These are phyloP conservation scores for Mortierella sp. DNA, from an alignment of 371 early-diverging fungal species.

Conservation along the genomic window DNA sequence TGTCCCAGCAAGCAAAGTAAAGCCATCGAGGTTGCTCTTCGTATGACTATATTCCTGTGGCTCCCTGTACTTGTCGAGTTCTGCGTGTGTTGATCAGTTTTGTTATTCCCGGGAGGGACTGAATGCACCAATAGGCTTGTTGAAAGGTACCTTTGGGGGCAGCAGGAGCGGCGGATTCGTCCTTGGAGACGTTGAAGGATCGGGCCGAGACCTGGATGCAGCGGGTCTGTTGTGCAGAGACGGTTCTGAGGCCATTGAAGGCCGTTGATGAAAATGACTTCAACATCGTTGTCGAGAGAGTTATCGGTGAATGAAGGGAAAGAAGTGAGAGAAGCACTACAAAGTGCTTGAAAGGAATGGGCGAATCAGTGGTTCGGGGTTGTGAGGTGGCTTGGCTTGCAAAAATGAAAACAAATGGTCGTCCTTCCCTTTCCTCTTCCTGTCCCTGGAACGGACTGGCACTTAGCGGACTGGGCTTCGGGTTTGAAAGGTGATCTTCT, in stretches of 20 bases:
- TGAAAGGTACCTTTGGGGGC: conserved; percentile 44
- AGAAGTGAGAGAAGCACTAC: background rate
- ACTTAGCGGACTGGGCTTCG: background rate
- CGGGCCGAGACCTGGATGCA: conserved; percentile 53
- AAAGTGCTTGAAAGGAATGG: background rate
- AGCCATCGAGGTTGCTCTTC: background rate
- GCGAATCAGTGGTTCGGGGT: background rate
- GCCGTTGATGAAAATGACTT: conserved; percentile 43
- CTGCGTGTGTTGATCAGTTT: conserved; percentile 5
- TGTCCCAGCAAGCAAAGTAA: background rate
- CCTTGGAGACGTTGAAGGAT: conserved; percentile 34
- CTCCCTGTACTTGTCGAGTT: background rate
- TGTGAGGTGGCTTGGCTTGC: conserved; percentile 40
- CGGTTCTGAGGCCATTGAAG: conserved; percentile 38
- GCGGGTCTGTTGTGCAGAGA: conserved; percentile 34
- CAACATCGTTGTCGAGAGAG: conserved; percentile 34
- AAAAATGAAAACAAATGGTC: conserved; percentile 31
- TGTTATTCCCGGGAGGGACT: background rate
- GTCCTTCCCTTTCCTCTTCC: background rate
- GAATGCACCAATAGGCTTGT: background rate
- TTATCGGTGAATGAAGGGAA: conserved; percentile 4
- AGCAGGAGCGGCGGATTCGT: conserved; percentile 26
- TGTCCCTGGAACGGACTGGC: background rate
- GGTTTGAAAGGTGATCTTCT: conserved; percentile 3
- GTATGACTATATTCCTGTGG: background rate